phyloP scores from a whole-genome alignment of 2,329 filamentous ascomycete genomes.

The Colletotrichum abscissum region DNA sequence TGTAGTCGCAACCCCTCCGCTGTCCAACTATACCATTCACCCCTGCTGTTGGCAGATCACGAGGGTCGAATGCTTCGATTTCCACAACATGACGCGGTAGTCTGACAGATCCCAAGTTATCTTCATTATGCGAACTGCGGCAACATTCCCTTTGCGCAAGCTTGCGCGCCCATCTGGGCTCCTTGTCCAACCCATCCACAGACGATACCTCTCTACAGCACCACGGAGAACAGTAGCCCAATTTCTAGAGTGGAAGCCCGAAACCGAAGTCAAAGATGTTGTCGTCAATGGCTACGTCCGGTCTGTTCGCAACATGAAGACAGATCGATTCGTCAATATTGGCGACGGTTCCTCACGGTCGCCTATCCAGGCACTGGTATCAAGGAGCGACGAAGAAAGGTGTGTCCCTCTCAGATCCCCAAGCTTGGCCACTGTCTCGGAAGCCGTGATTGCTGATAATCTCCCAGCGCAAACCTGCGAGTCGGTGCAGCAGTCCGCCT shows the following conservation, averaged over 20 bases:
- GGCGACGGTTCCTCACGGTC: constrained; percentile 87
- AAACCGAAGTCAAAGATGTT: constrained; percentile 58
- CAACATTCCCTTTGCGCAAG: not conserved
- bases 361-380: constrained; percentile 83
- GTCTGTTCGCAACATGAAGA: constrained; percentile 88
- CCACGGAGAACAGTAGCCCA: constrained; percentile 62
- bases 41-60: not conserved
- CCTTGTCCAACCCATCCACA: not conserved
- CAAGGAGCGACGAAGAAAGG: constrained; percentile 76
- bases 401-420: constrained; percentile 56
- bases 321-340: constrained; percentile 83
- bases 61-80: no score
- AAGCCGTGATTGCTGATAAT: constrained; percentile 43
- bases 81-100: constrained; percentile 6
- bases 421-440: constrained; percentile 38
- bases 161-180: not conserved
- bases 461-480: constrained; percentile 69
- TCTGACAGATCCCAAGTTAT: not conserved
- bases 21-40: not conserved
- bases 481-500: constrained; percentile 85
- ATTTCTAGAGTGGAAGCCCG: constrained; percentile 64
- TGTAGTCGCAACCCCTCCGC: not conserved
- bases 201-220: constrained; percentile 47
- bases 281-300: constrained; percentile 83
- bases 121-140: not conserved